Base-by-base conservation (phyloP, 441 rosid genomes). In the Viola pubescens region DNA sequence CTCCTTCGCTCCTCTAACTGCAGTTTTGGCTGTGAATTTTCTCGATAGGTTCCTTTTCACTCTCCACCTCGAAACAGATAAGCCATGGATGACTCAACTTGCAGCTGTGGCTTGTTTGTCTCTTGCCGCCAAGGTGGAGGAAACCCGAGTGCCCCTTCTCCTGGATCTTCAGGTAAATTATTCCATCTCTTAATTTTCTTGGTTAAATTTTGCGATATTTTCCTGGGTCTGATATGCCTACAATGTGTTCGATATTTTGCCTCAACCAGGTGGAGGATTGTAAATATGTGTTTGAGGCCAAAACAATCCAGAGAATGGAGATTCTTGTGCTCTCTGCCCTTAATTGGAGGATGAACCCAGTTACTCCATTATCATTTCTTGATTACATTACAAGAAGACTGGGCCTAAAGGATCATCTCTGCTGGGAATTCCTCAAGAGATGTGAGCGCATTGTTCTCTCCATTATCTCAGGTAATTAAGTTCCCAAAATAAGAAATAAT, bases 341-440 rank as follows among this genome's bases (percentile, higher is more conserved):
- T 3, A 60, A 69, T 46, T 87, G 95, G 95, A 79, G 70, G 79
- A 85, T 87, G 95, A 79, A 82, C 59, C 95, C 95, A 9, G 80
- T 85, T 6, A 84, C 89, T 51, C 79, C 89, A 38, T 47, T 79
- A 49, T 80, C 88, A 2, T 87, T 84, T 59, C 64, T 87, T 52
- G 89, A 87, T 74, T 72, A 76, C 72, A 61, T 82, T 8, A 62
- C 82, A 4, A 81, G 87, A 70, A 82, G 82, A 75, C 79, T 87
- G 7, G 81, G 82, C 0, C 72, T 85, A 19, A 81, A 70, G 73
- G 78, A 59, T 56, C 58, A 56, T 74, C 76, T 80, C 50, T 78
- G 78, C 47, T 56, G 73, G 75, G 84, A 81, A 49, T 80, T 87
- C 46, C 69, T 80, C 42, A 48, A 74, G 70, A 80, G 84, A 58